These are phyloP conservation scores for Vachellia pachyceras DNA, from an alignment of 306 rosid genomes.

Conservation along the genomic window DNA sequence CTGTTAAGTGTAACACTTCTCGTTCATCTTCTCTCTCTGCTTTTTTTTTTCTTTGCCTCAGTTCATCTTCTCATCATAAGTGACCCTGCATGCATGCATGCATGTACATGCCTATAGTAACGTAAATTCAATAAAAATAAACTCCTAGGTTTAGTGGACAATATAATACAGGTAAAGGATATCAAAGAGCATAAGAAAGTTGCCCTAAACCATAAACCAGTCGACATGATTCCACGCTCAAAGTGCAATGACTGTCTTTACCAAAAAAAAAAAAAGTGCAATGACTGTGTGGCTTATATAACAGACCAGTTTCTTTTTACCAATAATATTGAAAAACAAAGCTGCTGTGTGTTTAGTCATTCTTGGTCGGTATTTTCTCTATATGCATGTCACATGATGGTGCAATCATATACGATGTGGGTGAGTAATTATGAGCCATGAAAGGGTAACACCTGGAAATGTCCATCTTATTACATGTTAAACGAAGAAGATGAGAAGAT, in stretches of 20 bases:
- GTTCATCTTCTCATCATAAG: conserved; percentile 17
- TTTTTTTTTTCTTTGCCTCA: no score
- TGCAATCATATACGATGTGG: not conserved
- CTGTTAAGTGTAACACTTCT: conserved; percentile 5
- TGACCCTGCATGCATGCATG: not conserved
- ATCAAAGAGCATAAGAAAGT: conserved; percentile 32
- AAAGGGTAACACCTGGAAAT: not conserved
- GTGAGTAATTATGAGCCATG: not conserved
- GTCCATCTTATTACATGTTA: not conserved
- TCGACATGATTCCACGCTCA: conserved; percentile 10
- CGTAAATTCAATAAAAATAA: not conserved
- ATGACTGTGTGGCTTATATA: conserved; percentile 21
- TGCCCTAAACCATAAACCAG: conserved; percentile 35
- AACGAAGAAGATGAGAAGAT: not conserved
- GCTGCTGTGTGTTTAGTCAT: not conserved
- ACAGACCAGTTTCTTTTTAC: not conserved
- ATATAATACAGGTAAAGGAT: not conserved
- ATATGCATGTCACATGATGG: not conserved
- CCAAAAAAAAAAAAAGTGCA: no score
- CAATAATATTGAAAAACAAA: not conserved
- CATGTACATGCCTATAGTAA: not conserved
- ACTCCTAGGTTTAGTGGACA: not conserved
- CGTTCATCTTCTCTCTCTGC: conserved; percentile 8
- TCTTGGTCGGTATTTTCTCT: not conserved
- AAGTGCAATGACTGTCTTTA: no score